A percentile compares a stretch with the other conserved stretches of the same genome.
phyloP scores from a whole-genome alignment of 495 filamentous ascomycete genomes.

The Neurospora cerealis region DNA sequence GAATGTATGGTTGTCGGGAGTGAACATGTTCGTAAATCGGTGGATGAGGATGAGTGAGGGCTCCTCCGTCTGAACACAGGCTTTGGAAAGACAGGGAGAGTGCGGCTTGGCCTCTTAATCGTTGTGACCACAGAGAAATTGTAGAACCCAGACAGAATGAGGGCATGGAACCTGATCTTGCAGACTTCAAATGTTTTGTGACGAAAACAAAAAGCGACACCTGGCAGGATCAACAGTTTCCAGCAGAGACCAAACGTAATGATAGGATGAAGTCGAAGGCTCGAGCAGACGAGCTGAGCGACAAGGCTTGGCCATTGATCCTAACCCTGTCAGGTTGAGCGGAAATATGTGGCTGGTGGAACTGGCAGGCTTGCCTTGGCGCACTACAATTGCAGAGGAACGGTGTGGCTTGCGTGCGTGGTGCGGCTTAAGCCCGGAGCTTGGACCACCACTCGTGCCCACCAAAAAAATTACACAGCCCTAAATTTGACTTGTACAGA shows the following conservation, averaged over 20 bases:
- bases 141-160: background rate
- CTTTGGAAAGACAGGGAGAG: background rate
- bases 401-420: background rate
- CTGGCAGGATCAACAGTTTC: background rate
- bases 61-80: background rate
- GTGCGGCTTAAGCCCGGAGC: constrained; percentile 14
- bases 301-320: background rate
- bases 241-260: background rate
- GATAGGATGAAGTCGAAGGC: background rate
- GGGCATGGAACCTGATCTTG: background rate
- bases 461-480: constrained; percentile 29
- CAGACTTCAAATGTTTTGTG: background rate
- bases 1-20: background rate
- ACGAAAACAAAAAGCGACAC: background rate
- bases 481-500: constrained; percentile 19
- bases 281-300: background rate
- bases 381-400: background rate
- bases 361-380: background rate
- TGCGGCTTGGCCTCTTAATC: background rate
- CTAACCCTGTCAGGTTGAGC: background rate
- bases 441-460: constrained; percentile 14
- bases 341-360: background rate
- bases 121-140: background rate
- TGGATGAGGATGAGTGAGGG: background rate
- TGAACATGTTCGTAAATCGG: background rate